Percentiles rank a stretch among this genome's conserved stretches.
Conservation (phyloP, 345 rosid genomes). For the Eutrema heterophyllum region DNA sequence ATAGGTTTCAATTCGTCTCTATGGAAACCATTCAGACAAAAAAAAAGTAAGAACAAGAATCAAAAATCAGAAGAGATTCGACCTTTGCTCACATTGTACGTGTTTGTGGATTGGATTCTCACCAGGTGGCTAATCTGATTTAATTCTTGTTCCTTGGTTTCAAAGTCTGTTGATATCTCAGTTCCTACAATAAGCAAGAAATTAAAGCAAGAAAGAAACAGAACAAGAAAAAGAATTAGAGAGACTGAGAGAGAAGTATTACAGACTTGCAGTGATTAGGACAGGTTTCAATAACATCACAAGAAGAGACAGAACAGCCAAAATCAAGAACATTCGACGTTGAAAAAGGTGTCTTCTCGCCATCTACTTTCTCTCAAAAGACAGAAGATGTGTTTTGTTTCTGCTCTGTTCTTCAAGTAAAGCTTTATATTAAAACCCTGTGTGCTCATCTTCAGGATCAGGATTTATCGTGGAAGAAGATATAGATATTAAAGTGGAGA, state of each 20-base stretch:
- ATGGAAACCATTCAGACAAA: background rate
- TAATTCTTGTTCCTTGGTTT: background rate
- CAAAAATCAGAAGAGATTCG: background rate
- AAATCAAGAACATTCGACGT: background rate
- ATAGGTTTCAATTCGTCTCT: constrained; percentile 15
- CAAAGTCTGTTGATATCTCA: background rate
- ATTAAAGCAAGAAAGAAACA: background rate
- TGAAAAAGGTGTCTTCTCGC: constrained; percentile 19
- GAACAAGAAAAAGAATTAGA: background rate
- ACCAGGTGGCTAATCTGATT: constrained; percentile 13
- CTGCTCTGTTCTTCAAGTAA: background rate
- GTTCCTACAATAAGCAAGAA: constrained; percentile 6
- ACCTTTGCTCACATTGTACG: constrained; percentile 7
- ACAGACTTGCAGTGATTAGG: constrained; percentile 22
- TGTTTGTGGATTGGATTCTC: background rate
- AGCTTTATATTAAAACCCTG: background rate
- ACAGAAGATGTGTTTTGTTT: background rate
- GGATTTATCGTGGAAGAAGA: constrained; percentile 24
- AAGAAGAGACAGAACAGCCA: constrained; percentile 18
- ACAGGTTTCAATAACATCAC: constrained; percentile 1
- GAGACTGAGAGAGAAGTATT: constrained; percentile 6
- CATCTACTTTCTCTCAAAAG: constrained; percentile 7
- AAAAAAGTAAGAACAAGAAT: background rate
- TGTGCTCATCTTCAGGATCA: constrained; percentile 4
- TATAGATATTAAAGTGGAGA: constrained; percentile 9